Evolutionary conservation across 1,139 yeast species (phyloP), one percentile per base, ranked within the genome.

Genomic region (Candida smagusa): DNA sequence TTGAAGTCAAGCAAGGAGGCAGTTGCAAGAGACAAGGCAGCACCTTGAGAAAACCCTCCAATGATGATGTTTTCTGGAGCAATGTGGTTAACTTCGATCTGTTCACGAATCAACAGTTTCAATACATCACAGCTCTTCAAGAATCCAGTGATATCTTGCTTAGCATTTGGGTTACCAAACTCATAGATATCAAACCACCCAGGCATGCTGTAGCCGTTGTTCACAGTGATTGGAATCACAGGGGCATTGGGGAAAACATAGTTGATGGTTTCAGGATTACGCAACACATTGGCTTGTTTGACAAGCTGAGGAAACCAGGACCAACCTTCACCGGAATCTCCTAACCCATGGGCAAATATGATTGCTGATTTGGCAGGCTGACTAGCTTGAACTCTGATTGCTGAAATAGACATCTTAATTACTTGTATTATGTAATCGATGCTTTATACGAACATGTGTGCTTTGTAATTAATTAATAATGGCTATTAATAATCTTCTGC

Each of bases 31-130:
- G 95, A 65, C 9, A 90, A 48, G 1, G 95, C 92, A 35, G 89
- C 95, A 42, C 98, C 98, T 62, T 92, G 98, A 6, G 95, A 83
- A 56, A 92, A 92, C 1, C 98, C 98, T 26, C 97, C 97, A 44
- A 92, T 67, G 11, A 92, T 70, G 36, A 92, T 84, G 38, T 83
- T 76, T 28, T 84, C 81, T 0, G 89, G 65, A 2, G 82, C 76
- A 28, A 90, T 75, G 3, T 94, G 85, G 38, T 59, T 46, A 5
- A 58, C 58, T 6, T 72, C 75, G 11, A 79, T 68, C 56, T 88
- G 90, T 44, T 82, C 83, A 19, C 74, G 63, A 35, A 92, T 72
- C 41, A 81, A 65, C 2, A 55, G 55, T 43, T 77, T 72, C 33
- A 89, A 65, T 2, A 63, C 53, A 2, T 72, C 74, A 34, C 84